Conservation (phyloP, 2,329 filamentous ascomycete species). For the Hymenoscyphus occultus region DNA sequence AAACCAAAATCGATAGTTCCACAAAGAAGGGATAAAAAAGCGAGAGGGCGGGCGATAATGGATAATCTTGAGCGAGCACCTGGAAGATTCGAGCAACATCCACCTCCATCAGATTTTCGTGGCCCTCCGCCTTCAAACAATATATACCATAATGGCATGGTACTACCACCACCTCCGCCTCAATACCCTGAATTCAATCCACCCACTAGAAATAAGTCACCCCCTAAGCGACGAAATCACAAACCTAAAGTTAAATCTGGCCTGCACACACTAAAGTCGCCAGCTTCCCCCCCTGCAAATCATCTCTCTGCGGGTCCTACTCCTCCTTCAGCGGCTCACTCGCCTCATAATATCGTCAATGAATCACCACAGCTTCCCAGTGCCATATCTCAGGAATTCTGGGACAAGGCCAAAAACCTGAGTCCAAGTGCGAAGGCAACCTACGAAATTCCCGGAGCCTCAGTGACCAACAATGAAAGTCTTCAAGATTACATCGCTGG, state of each 20-base stretch:
- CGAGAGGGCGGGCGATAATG: no score
- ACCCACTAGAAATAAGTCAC: not conserved
- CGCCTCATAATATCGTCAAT: not conserved
- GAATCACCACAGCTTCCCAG: not conserved
- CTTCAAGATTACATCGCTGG: not conserved
- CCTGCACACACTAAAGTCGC: not conserved
- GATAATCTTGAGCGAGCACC: no score
- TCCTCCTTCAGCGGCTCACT: not conserved
- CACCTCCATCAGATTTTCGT: not conserved
- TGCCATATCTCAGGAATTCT: not conserved
- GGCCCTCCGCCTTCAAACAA: not conserved
- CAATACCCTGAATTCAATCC: not conserved
- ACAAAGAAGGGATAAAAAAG: no score
- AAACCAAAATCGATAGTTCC: no score
- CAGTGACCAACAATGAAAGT: not conserved
- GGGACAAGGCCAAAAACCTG: not conserved
- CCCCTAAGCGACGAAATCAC: not conserved
- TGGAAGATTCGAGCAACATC: not conserved
- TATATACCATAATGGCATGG: not conserved
- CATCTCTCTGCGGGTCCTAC: not conserved
- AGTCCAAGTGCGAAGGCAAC: not conserved
- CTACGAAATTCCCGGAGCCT: not conserved
- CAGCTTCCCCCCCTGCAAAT: no score
- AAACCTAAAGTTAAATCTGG: not conserved
- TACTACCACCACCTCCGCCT: not conserved